Evolutionary conservation across 495 filamentous ascomycete genomes (phyloP).

Genomic region (Penicillium paxilli): DNA sequence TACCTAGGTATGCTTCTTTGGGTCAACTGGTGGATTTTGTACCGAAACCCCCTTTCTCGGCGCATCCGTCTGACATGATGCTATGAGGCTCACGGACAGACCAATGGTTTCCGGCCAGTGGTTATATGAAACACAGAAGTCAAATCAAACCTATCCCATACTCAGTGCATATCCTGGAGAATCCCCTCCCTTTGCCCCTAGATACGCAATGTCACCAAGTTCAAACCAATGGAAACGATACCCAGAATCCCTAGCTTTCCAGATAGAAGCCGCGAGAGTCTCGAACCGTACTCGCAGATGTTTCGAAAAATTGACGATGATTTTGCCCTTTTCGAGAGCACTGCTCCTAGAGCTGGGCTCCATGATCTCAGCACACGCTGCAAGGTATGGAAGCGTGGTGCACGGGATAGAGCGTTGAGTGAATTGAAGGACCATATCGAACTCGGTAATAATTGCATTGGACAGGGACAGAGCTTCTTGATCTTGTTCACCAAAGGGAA

Average conservation of each 20-base stretch:
- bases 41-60: too few species aligned
- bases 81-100: too few species aligned
- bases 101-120: too few species aligned
- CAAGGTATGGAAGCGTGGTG: slow-evolving; percentile 13
- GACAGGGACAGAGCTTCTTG: slow-evolving; percentile 2
- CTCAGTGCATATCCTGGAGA: background rate
- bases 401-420: slow-evolving; percentile 14
- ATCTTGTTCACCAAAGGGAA: slow-evolving; percentile 13
- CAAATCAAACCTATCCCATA: too few species aligned
- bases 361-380: slow-evolving; percentile 17
- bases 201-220: background rate
- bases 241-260: slow-evolving; percentile 10
- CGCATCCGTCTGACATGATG: too few species aligned
- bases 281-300: slow-evolving; percentile 9
- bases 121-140: too few species aligned
- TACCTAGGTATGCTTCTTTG: too few species aligned
- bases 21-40: too few species aligned
- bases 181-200: background rate
- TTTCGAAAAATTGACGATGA: slow-evolving; percentile 15
- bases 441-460: slow-evolving; percentile 12
- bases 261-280: background rate
- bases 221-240: slow-evolving; percentile 16
- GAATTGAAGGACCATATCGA: slow-evolving; percentile 10
- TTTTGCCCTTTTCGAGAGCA: background rate
- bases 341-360: background rate